A percentile compares a stretch with the other conserved stretches of the same genome.
phyloP scores from a whole-genome alignment of 345 rosid species.

The Erodium maritimum region DNA sequence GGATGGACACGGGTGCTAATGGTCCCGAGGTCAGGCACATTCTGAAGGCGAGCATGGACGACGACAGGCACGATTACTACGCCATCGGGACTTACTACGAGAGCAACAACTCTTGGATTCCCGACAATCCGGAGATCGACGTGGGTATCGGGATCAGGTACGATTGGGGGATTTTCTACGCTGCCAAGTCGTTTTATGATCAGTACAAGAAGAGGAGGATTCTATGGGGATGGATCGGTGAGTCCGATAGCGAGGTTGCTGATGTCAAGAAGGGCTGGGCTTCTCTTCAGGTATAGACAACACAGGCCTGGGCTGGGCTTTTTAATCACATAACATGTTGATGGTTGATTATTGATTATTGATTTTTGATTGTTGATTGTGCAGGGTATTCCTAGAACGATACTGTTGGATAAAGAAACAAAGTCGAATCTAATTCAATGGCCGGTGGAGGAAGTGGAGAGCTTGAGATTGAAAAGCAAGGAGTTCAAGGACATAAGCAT shows the following conservation, averaged over 20 bases:
- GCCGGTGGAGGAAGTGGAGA: constrained; percentile 74
- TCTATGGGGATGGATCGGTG: constrained; percentile 70
- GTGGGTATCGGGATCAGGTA: constrained; percentile 57
- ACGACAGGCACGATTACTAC: constrained; percentile 53
- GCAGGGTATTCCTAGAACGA: constrained; percentile 71
- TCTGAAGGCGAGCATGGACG: constrained; percentile 51
- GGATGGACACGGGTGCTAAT: constrained; percentile 42
- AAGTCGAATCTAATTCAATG: constrained; percentile 58
- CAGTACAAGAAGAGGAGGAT: constrained; percentile 36
- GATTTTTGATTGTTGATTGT: too few species aligned
- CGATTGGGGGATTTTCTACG: constrained; percentile 60
- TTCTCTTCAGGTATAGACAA: constrained; percentile 42
- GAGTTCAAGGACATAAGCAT: constrained; percentile 33
- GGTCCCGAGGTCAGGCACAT: constrained; percentile 47
- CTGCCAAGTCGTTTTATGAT: constrained; percentile 62
- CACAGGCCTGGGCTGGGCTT: too few species aligned
- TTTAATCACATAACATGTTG: too few species aligned
- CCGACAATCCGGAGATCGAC: constrained; percentile 43
- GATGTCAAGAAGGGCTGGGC: constrained; percentile 72
- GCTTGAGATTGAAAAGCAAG: constrained; percentile 43
- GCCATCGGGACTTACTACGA: constrained; percentile 52
- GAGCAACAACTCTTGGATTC: constrained; percentile 29
- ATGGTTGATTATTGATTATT: too few species aligned
- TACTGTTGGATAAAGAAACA: constrained; percentile 47
- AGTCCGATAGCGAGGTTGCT: constrained; percentile 53